Base-by-base conservation (phyloP, 208 protist species). In the Cochliopodium minus region DNA sequence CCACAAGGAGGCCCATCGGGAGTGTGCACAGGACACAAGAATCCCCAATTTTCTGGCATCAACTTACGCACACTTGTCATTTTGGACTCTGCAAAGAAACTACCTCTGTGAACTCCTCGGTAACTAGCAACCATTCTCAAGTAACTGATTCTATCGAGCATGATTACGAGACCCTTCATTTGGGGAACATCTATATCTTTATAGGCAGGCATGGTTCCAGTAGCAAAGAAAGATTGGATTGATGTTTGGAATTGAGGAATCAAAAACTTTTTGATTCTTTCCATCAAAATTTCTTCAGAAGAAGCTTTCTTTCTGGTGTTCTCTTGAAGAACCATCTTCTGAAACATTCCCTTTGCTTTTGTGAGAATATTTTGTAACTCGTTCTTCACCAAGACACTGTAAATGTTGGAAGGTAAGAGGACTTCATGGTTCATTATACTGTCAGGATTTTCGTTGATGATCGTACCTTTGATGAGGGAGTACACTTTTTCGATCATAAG, bases 1-100 rank as follows among this genome's bases (percentile, higher is more conserved):
- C 97, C 97, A 72, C 97, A 99, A 64, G 94, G 92, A 39, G 85
- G 82, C 59, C 97, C 97, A 81, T 99, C 97, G 43, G 97, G 97
- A 30, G 95, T 99, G 80, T 99, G 94, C 33, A 99, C 96, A 69
- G 96, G 95, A 77, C 97, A 99, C 34, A 99, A 71, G 75, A 99
- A 99, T 47, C 88, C 96, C 81, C 90, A 99, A 3, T 82, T 77
- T 73, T 99, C 94, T 34, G 93, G 95, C 32, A 92, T 83, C 61
- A 99, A 91, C 71, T 93, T 94, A 59, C 96, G 85, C 55, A 98
- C 90, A 66, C 86, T 69, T 57, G 88, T 94, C 3, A 88, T 94
- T 35, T 90, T 89, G 88, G 97, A 97, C 42, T 87, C 83, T 10
- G 89, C 77, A 70, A 98, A 98, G 59, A 92, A 96, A 53, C 87